Evolutionary conservation across 768 basidiomycete genomes (phyloP), one percentile per base, ranked within the genome.

Genomic region (Boletus sp.): DNA sequence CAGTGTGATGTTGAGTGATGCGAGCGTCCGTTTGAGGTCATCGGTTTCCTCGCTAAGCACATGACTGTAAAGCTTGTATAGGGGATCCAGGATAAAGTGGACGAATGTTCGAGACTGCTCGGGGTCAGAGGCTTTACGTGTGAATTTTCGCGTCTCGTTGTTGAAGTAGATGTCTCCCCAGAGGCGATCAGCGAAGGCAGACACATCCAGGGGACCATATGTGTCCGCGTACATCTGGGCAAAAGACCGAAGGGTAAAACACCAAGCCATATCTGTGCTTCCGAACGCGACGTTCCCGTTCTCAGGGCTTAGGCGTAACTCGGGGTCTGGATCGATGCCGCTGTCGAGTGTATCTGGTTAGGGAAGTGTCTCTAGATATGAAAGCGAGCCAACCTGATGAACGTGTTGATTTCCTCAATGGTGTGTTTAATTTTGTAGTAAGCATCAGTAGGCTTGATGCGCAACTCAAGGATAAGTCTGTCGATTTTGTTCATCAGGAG

Each of bases 371-470:
- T 35, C 48, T 8, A 35, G 11, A 30, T 13, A 43, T 21, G 15
- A 40, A 50, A 50, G 3, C 15, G 21, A 54, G 64, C 78, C 56
- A 52, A 93, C 92, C 92, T 88, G 68, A 99, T 98, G 71, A 95
- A 88, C 1, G 87, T 90, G 70, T 99, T 99, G 49, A 99, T 87
- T 71, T 99, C 97, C 69, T 99, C 97, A 51, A 99, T 96, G 2
- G 95, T 98, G 69, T 98, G 96, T 71, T 93, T 96, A 61, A 99
- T 93, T 79, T 99, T 99, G 77, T 95, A 98, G 77, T 92, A 99
- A 0, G 97, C 97, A 64, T 99, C 97, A 39, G 86, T 76, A 51
- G 97, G 97, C 65, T 95, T 95, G 66, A 99, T 86, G 43, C 97
- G 86, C 53, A 99, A 78, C 73, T 99, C 97, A 51, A 99, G 83